These are phyloP conservation scores for Malassezia arunalokei DNA, from an alignment of 1,284 basidiomycete species.

Conservation along the genomic window DNA sequence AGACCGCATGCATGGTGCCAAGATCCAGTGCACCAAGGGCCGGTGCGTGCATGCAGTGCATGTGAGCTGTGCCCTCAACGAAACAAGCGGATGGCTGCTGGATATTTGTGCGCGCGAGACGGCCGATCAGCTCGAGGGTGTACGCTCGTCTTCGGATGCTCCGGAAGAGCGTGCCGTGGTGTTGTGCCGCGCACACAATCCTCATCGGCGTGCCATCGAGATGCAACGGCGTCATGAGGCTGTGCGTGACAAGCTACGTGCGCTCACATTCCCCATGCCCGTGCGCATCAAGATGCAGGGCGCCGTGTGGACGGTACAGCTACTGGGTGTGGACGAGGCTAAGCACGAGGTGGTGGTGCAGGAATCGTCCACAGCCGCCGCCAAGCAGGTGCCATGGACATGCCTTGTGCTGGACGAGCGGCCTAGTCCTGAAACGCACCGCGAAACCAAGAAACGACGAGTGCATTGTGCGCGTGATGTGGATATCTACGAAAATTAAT, in stretches of 20 bases:
- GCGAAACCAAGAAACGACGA: neutral
- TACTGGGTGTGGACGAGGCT: slow-evolving; percentile 4
- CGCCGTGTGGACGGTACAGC: slow-evolving; percentile 18
- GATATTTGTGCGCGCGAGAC: slow-evolving; percentile 24
- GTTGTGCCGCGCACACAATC: slow-evolving; percentile 42
- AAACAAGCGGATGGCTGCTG: slow-evolving; percentile 37
- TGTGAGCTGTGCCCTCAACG: slow-evolving; percentile 63
- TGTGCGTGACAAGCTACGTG: slow-evolving; percentile 19
- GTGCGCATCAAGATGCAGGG: slow-evolving; percentile 26
- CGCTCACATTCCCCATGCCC: slow-evolving; percentile 16
- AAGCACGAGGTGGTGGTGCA: neutral
- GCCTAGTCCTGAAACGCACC: neutral
- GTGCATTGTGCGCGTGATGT: neutral
- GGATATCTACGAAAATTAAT: neutral
- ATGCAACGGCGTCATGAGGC: slow-evolving; percentile 22
- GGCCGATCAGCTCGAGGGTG: slow-evolving; percentile 32
- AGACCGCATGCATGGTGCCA: slow-evolving; percentile 68
- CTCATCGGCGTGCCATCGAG: slow-evolving; percentile 24
- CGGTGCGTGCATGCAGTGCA: slow-evolving; percentile 88
- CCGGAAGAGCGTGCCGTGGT: slow-evolving; percentile 33
- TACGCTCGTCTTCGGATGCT: neutral
- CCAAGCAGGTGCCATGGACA: neutral
- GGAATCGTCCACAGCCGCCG: neutral
- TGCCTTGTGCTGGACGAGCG: neutral
- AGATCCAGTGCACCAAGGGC: slow-evolving; percentile 83